Evolutionary conservation across 495 filamentous ascomycete genomes (phyloP), one percentile per base, ranked within the genome.

Genomic region (Jackrogersella minutella): DNA sequence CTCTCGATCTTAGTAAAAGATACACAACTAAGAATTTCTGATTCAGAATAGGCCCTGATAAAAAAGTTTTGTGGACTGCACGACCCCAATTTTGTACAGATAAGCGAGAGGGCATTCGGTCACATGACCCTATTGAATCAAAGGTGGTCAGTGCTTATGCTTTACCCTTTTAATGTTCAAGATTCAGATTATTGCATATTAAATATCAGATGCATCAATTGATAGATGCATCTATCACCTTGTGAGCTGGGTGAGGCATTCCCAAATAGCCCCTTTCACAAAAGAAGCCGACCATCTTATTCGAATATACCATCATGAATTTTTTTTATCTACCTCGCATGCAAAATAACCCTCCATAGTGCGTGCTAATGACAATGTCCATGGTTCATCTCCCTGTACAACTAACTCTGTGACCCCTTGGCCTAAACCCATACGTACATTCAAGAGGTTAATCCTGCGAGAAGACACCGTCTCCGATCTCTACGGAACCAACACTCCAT

Each of bases 401-500:
- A 21, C 28, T 16, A 7, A 34, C 37, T 39, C 21, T 26, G 7
- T 24, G 16, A 14, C 6, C 14, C 26, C 24, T 28, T 47, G 11
- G 30, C 43, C 22, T 47, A 19, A 19, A 31, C 30, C 59, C 58
- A 21, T 36, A 30, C 10, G 11, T 44, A 69, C 19, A 44, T 17
- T 14, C 8, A 19, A 13, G 5, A 22, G 5, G 5, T 21, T 67
- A 71, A 21, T 71, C 68, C 17, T 70, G 68, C 9, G 78, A 80
- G 78, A 92, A 91, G 31, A 82, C 75, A 24, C 82, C 84, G 44
- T 86, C 84, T 36, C 90, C 93, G 40, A 94, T 77, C 75, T 97
- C 94, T 30, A 96, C 89, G 81, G 88, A 93, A 4, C 96, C 95
- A 50, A 99, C 90, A 69, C 91, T 93, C 95, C 92, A 95, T 67